Conservation (phyloP, 2,329 filamentous ascomycete genomes). For the Pyrenophora seminiperda region DNA sequence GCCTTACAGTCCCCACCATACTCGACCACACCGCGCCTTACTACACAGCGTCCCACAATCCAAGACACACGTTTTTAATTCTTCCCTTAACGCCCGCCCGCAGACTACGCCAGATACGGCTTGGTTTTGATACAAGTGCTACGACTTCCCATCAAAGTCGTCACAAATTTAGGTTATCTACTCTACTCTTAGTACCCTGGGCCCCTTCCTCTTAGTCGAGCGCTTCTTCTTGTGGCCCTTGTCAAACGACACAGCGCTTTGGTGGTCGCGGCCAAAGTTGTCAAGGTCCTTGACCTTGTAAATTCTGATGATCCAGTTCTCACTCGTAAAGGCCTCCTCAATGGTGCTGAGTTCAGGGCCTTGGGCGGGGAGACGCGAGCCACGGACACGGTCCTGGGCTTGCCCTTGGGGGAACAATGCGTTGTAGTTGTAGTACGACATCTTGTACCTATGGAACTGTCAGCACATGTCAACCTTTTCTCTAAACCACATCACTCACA, state of each 20-base stretch:
- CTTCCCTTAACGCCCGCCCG: slow-evolving; percentile 37
- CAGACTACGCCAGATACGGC: slow-evolving; percentile 19
- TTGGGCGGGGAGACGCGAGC: slow-evolving; percentile 76
- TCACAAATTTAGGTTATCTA: slow-evolving; percentile 50
- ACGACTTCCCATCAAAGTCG: slow-evolving; percentile 24
- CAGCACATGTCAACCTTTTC: slow-evolving; percentile 19
- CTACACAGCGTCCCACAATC: background rate
- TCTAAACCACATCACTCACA: slow-evolving; percentile 64
- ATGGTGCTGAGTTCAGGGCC: slow-evolving; percentile 85
- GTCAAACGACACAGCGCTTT: slow-evolving; percentile 70
- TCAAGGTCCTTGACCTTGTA: slow-evolving; percentile 99
- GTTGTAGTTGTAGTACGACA: slow-evolving; percentile 99
- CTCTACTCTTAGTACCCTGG: slow-evolving; percentile 73
- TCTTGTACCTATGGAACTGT: slow-evolving; percentile 82
- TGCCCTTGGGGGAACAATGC: slow-evolving; percentile 89
- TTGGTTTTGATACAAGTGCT: slow-evolving; percentile 39
- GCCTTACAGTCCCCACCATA: background rate
- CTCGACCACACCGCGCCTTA: background rate
- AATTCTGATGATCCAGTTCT: slow-evolving; percentile 99
- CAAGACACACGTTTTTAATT: slow-evolving; percentile 28
- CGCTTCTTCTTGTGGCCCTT: slow-evolving; percentile 86
- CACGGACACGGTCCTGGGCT: slow-evolving; percentile 86
- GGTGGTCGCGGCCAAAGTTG: slow-evolving; percentile 90
- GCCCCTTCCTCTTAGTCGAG: slow-evolving; percentile 71
- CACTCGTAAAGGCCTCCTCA: slow-evolving; percentile 97